Evolutionary conservation across 176 grass and related monocot species (phyloP).

Genomic region (Zea luxurians): DNA sequence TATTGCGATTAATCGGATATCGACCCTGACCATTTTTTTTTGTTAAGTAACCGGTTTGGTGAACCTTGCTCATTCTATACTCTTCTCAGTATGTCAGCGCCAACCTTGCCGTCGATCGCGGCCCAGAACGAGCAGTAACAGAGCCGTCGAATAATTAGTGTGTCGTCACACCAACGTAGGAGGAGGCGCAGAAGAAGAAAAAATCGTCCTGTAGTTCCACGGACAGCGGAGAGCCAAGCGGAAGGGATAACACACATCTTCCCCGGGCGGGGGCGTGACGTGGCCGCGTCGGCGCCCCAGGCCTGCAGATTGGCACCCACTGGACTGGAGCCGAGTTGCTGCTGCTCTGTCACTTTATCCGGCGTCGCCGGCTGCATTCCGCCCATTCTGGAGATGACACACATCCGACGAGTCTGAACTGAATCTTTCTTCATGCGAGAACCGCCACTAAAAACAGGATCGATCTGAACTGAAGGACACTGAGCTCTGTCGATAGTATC

Average conservation of each 20-base stretch:
- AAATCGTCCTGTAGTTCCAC: conserved; percentile 31
- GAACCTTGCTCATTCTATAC: too few species aligned
- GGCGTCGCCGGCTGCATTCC: not conserved
- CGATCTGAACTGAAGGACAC: too few species aligned
- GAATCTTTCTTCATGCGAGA: not conserved
- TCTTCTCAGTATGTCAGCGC: too few species aligned
- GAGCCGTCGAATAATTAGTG: too few species aligned
- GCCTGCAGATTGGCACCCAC: not conserved
- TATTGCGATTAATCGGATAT: too few species aligned
- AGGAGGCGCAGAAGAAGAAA: not conserved
- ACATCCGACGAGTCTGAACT: not conserved
- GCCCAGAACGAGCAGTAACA: too few species aligned
- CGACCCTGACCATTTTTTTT: too few species aligned
- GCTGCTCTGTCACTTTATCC: too few species aligned
- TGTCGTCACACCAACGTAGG: too few species aligned
- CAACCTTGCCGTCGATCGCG: too few species aligned
- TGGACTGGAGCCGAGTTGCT: too few species aligned
- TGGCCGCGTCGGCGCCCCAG: conserved; percentile 46
- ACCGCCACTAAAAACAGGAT: not conserved
- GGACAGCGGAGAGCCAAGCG: conserved; percentile 35
- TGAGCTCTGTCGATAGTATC: not conserved
- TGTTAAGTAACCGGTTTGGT: too few species aligned
- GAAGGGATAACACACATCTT: conserved; percentile 30
- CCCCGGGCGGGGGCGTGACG: conserved; percentile 6
- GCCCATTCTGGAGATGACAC: not conserved